Evolutionary conservation across 768 basidiomycete genomes (phyloP).

Genomic region (Tricholoma saponaceum): DNA sequence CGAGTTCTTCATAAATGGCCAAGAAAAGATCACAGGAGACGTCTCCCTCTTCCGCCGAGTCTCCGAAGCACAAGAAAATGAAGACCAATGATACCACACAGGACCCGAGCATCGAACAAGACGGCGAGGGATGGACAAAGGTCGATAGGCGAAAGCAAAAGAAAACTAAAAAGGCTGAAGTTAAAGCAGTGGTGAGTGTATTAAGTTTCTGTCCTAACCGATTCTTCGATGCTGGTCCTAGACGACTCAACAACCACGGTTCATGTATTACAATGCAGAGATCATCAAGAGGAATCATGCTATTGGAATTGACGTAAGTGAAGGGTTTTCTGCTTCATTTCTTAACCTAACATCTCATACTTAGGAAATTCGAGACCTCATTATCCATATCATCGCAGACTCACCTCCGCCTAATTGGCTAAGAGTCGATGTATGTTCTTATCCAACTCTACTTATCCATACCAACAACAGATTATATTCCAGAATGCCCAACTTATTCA

Average conservation of each 20-base stretch:
- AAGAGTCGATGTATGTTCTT: constrained; percentile 61
- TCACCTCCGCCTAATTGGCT: constrained; percentile 87
- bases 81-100: constrained; percentile 23
- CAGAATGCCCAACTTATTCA: constrained; percentile 74
- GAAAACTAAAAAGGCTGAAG: constrained; percentile 56
- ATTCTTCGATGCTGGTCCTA: constrained; percentile 4
- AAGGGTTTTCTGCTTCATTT: not conserved
- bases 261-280: constrained; percentile 78
- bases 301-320: constrained; percentile 75
- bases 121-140: constrained; percentile 54
- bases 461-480: not conserved
- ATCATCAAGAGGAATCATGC: constrained; percentile 71
- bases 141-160: constrained; percentile 71
- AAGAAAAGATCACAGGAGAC: constrained; percentile 14
- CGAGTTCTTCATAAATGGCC: not conserved
- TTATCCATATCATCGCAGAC: constrained; percentile 78
- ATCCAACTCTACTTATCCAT: constrained; percentile 4
- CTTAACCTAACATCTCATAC: not conserved
- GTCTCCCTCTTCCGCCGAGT: constrained; percentile 4
- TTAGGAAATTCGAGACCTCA: constrained; percentile 86
- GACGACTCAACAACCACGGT: constrained; percentile 54
- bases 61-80: constrained; percentile 32
- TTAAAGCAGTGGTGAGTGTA: constrained; percentile 56
- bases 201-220: not conserved
- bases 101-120: constrained; percentile 9